phyloP scores from a whole-genome alignment of 2,329 filamentous ascomycete species.

The Fusarium vanettenii region DNA sequence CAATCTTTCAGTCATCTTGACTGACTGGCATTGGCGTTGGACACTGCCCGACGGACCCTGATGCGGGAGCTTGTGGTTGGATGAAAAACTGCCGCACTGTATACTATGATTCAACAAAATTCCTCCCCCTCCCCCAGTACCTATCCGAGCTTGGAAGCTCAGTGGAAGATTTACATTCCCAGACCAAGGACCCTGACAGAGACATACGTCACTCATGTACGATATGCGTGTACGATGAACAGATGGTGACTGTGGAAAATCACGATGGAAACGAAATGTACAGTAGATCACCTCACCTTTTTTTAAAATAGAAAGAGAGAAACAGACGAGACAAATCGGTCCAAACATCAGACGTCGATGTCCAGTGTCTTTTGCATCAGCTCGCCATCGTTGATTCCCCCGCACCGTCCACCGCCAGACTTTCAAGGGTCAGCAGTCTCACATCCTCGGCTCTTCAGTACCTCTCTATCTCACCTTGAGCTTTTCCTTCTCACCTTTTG shows the following conservation, averaged over 20 bases:
- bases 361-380: slow-evolving; percentile 4
- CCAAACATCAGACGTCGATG: slow-evolving; percentile 9
- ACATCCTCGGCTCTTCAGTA: slow-evolving; percentile 19
- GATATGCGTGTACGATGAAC: slow-evolving; percentile 13
- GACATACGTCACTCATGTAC: slow-evolving; percentile 24
- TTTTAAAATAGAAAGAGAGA: not conserved
- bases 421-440: not conserved
- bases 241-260: slow-evolving; percentile 13
- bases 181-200: slow-evolving; percentile 6
- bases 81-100: slow-evolving; percentile 11
- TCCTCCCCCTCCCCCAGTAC: not conserved
- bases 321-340: not conserved
- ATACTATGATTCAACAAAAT: not conserved
- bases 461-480: not conserved
- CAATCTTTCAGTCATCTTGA: not conserved
- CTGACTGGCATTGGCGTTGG: slow-evolving; percentile 8
- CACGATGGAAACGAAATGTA: slow-evolving; percentile 14
- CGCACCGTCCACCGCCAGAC: not conserved
- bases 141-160: not conserved
- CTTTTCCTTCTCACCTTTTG: not conserved
- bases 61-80: not conserved
- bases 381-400: slow-evolving; percentile 19
- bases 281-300: slow-evolving; percentile 23
- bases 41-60: not conserved
- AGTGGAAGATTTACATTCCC: slow-evolving; percentile 13